These are phyloP conservation scores for Trypanosoma congolense DNA, from an alignment of 208 protist genomes.

Conservation along the genomic window DNA sequence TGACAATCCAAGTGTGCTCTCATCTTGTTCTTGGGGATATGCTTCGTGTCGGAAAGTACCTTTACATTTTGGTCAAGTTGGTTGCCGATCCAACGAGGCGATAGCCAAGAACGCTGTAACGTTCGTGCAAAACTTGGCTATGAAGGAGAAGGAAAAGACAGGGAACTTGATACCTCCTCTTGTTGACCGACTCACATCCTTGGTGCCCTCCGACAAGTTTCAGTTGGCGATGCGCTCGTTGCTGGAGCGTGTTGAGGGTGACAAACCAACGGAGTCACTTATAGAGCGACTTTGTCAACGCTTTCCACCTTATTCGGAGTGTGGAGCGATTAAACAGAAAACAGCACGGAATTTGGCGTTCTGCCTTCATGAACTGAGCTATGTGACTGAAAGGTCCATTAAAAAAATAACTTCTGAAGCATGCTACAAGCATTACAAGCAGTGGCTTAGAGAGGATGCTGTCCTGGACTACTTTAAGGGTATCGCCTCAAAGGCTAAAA, in stretches of 20 bases:
- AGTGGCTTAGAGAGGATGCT: constrained; percentile 73
- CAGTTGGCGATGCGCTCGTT: constrained; percentile 78
- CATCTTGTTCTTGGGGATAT: constrained; percentile 87
- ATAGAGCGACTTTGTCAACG: constrained; percentile 83
- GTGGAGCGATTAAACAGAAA: constrained; percentile 58
- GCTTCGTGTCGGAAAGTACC: constrained; percentile 84
- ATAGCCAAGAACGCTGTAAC: constrained; percentile 82
- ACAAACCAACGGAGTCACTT: constrained; percentile 86
- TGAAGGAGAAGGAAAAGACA: constrained; percentile 86
- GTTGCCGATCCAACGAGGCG: constrained; percentile 82
- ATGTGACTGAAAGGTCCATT: constrained; percentile 67
- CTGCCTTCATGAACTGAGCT: constrained; percentile 79
- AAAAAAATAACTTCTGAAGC: constrained; percentile 77
- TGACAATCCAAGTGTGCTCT: constrained; percentile 89
- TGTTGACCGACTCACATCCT: constrained; percentile 64
- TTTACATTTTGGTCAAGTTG: constrained; percentile 83
- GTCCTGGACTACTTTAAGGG: constrained; percentile 77
- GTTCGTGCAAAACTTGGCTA: constrained; percentile 85
- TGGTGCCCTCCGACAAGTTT: constrained; percentile 79
- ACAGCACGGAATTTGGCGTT: constrained; percentile 81
- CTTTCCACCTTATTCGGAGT: constrained; percentile 78
- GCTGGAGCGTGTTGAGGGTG: constrained; percentile 83
- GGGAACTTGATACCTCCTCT: constrained; percentile 87
- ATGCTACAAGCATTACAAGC: constrained; percentile 86
- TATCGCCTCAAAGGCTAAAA: constrained; percentile 76